Evolutionary conservation across 1,284 basidiomycete species (phyloP), one percentile per base, ranked within the genome.

Genomic region (Ganoderma leucocontextum): DNA sequence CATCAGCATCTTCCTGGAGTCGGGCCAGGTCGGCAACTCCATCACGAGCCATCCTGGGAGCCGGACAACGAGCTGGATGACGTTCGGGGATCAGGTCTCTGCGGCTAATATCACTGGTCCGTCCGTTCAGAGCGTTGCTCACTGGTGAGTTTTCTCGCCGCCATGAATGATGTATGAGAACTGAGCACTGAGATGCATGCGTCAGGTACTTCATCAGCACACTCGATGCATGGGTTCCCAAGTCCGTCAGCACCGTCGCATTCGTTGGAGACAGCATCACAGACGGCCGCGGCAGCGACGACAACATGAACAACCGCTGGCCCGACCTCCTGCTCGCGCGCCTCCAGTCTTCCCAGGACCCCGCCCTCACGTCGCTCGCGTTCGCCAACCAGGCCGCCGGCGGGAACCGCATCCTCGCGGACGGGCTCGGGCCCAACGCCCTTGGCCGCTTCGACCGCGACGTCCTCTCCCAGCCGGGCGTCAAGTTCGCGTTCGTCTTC

Each of bases 261-360:
- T 81, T 86, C 65, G 79, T 87, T 29, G 86, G 85, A 1, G 86
- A 86, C 75, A 86, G 84, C 72, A 84, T 86, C 66, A 87, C 77
- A 22, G 78, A 86, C 70, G 76, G 73, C 42, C 72, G 72, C 15
- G 72, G 70, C 44, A 70, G 69, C 66, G 72, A 72, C 69, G 83
- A 83, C 69, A 77, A 84, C 75, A 76, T 83, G 80, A 82, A 67
- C 60, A 63, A 68, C 65, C 83, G 84, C 47, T 86, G 86, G 85
- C 84, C 86, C 22, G 85, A 87, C 75, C 80, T 81, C 35, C 75
- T 87, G 39, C 78, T 84, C 22, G 78, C 78, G 1, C 80, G 80
- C 19, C 81, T 84, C 71, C 83, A 84, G 70, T 71, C 71, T 9
- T 69, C 71, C 47, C 15, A 75, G 10, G 80, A 80, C 64, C 52